A percentile compares a stretch with the other conserved stretches of the same genome.
Conservation (phyloP, 2,329 filamentous ascomycete genomes). For the Hypoxylon sp. region DNA sequence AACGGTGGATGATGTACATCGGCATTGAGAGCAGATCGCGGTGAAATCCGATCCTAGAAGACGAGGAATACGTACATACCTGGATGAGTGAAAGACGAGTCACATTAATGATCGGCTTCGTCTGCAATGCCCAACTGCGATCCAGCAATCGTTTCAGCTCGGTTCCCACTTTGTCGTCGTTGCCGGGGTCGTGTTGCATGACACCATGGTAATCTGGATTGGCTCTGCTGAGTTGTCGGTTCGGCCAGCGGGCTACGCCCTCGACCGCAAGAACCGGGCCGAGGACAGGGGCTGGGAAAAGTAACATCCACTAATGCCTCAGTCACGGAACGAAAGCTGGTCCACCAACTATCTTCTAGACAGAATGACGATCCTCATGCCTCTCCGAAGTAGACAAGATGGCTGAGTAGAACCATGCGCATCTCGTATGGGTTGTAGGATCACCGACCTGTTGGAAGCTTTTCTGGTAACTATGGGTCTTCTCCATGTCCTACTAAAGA, state of each 20-base stretch:
- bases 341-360: conserved; percentile 19
- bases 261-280: conserved; percentile 33
- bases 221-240: conserved; percentile 34
- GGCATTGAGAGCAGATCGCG: conserved; percentile 24
- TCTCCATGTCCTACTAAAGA: conserved; percentile 41
- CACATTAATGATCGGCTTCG: conserved; percentile 13
- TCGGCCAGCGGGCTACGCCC: conserved; percentile 27
- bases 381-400: conserved; percentile 5
- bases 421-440: conserved; percentile 14
- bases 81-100: conserved; percentile 20
- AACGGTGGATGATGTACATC: conserved; percentile 21
- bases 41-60: conserved; percentile 17
- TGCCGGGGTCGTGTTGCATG: conserved; percentile 19
- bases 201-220: conserved; percentile 9
- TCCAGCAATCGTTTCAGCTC: conserved; percentile 28
- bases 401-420: conserved; percentile 15
- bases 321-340: conserved; percentile 18
- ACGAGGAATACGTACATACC: not conserved
- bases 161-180: conserved; percentile 11
- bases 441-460: conserved; percentile 30
- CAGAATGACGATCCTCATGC: conserved; percentile 16
- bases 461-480: conserved; percentile 22
- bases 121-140: conserved; percentile 15
- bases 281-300: conserved; percentile 31
- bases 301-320: conserved; percentile 22